These are phyloP conservation scores for Cynara cardunculus DNA, from an alignment of 129 eudicot species.

Conservation along the genomic window DNA sequence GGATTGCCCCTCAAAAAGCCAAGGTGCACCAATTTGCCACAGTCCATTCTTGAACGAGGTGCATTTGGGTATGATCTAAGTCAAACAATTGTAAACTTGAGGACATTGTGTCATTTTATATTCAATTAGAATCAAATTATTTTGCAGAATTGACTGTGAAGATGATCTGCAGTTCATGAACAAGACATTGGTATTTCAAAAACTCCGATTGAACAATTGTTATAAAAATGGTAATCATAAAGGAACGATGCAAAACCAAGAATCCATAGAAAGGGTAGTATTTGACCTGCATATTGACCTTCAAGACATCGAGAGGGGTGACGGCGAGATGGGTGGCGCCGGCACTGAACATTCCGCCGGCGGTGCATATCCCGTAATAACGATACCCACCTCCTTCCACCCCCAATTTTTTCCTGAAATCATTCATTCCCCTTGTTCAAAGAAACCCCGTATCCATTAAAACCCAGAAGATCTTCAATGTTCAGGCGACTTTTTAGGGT, in stretches of 20 bases:
- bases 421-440: conserved; percentile 19
- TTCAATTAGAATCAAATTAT: neutral
- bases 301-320: conserved; percentile 94
- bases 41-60: too few relatives aligned
- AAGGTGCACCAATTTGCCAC: too few relatives aligned
- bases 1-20: too few relatives aligned
- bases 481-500: conserved; percentile 5
- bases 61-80: too few relatives aligned
- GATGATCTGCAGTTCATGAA: neutral
- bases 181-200: neutral
- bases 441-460: conserved; percentile 8
- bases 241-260: neutral
- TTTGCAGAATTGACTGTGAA: neutral
- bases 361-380: conserved; percentile 76
- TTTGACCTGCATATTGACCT: conserved; percentile 89
- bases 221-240: neutral
- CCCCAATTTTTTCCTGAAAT: conserved; percentile 15
- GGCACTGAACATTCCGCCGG: conserved; percentile 94
- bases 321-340: conserved; percentile 91
- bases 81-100: too few relatives aligned
- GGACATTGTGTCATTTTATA: neutral
- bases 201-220: neutral
- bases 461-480: neutral
- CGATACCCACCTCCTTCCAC: conserved; percentile 54
- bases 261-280: neutral